phyloP scores from a whole-genome alignment of 2,329 filamentous ascomycete genomes.

The Apiospora marii region DNA sequence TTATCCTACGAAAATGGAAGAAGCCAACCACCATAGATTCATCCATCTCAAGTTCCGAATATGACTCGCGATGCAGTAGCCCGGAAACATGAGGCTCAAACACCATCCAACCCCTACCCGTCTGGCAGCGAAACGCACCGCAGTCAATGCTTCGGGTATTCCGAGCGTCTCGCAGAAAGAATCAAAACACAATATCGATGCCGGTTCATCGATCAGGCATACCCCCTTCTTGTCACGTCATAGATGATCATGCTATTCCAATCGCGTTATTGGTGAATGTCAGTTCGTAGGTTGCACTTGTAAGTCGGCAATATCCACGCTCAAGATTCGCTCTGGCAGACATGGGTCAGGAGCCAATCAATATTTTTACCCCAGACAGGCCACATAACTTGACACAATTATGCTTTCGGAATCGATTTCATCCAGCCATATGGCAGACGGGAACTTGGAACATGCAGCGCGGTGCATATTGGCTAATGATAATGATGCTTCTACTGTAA shows the following conservation, averaged over 20 bases:
- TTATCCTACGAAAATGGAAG: not conserved
- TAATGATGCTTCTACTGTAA: not conserved
- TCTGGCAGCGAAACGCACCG: not conserved
- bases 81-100: conserved; percentile 19
- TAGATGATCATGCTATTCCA: not conserved
- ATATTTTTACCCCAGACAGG: not conserved
- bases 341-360: not conserved
- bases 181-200: not conserved
- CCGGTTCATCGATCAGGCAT: not conserved
- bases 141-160: not conserved
- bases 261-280: not conserved
- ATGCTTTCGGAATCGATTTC: not conserved
- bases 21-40: not conserved
- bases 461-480: conserved; percentile 1
- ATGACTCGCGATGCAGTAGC: conserved; percentile 5
- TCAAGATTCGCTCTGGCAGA: not conserved
- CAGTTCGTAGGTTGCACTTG: too few species aligned
- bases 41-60: not conserved
- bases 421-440: not conserved
- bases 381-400: not conserved
- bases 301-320: not conserved
- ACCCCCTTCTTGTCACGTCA: not conserved
- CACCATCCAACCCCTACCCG: not conserved
- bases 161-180: not conserved
- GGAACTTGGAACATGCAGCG: conserved; percentile 1